A percentile compares a stretch with the other conserved stretches of the same genome.
Conservation (phyloP, 176 grass and related monocot genomes). For the maize (Zea mays) region DNA sequence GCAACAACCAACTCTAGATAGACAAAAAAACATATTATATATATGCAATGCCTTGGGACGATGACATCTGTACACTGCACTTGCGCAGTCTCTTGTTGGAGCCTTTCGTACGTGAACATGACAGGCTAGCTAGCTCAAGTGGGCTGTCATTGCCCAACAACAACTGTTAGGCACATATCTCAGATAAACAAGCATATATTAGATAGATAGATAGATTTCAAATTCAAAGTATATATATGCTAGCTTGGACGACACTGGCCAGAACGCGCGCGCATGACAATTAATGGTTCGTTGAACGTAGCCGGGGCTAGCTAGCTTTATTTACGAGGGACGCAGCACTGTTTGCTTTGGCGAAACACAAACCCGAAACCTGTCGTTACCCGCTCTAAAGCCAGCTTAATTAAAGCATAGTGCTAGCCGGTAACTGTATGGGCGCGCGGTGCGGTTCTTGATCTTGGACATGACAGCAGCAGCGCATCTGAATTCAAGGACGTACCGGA, state of each 20-base stretch:
- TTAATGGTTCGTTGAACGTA: constrained; percentile 10
- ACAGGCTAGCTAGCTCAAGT: neutral
- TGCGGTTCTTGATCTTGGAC: neutral
- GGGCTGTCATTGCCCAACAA: neutral
- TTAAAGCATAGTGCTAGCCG: neutral
- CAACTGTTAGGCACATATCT: neutral
- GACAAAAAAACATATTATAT: neutral
- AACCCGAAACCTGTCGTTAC: neutral
- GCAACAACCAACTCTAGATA: neutral
- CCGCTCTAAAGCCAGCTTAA: neutral
- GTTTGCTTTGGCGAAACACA: constrained; percentile 18
- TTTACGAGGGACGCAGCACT: neutral
- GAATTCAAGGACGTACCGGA: neutral
- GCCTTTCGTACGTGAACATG: neutral
- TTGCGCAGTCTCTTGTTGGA: too few species aligned
- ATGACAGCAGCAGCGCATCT: neutral
- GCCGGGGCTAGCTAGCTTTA: neutral
- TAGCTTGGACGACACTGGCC: neutral
- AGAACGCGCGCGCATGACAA: too few species aligned
- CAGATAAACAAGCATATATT: neutral
- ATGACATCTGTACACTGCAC: neutral
- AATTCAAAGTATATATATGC: too few species aligned
- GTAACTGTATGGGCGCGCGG: neutral
- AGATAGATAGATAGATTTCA: too few species aligned
- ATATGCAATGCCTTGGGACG: neutral